Evolutionary conservation across 2,329 filamentous ascomycete genomes (phyloP).

Genomic region (Alternaria brassicae): DNA sequence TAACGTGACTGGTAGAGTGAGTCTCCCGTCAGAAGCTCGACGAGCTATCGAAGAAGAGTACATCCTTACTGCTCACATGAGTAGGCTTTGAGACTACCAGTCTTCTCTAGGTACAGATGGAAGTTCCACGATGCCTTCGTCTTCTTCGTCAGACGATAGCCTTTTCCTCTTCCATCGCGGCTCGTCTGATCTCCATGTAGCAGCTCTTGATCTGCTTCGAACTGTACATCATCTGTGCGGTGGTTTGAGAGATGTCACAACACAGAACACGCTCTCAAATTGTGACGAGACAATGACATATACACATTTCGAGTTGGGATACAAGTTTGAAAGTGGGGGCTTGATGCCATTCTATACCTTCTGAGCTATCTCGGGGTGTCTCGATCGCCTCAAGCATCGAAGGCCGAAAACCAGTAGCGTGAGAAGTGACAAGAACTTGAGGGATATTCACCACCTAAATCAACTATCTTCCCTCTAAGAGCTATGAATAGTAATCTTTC

Average conservation of each 20-base stretch:
- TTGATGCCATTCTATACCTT: slow-evolving; percentile 60
- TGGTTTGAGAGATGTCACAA: slow-evolving; percentile 1
- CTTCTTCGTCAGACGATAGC: slow-evolving; percentile 4
- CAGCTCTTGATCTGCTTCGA: slow-evolving; percentile 19
- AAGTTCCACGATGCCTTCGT: not conserved
- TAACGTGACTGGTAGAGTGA: not conserved
- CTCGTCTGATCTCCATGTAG: slow-evolving; percentile 15
- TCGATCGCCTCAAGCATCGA: slow-evolving; percentile 68
- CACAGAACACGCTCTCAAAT: slow-evolving; percentile 9
- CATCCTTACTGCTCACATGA: slow-evolving; percentile 11
- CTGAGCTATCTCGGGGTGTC: slow-evolving; percentile 57
- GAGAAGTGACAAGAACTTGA: not conserved
- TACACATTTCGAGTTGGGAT: slow-evolving; percentile 17
- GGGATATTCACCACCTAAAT: slow-evolving; percentile 66
- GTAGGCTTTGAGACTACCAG: slow-evolving; percentile 4
- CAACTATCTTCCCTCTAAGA: slow-evolving; percentile 77
- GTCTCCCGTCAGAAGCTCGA: slow-evolving; percentile 8
- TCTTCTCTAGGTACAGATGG: not conserved
- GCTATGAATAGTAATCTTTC: slow-evolving; percentile 80
- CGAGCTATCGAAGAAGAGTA: slow-evolving; percentile 24
- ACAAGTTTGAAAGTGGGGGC: slow-evolving; percentile 16
- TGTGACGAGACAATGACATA: slow-evolving; percentile 9
- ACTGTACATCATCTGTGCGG: slow-evolving; percentile 23
- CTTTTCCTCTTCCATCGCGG: slow-evolving; percentile 19
- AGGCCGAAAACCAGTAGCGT: not conserved